phyloP scores from a whole-genome alignment of 2,329 filamentous ascomycete genomes.

The Zymoseptoria crescenta region DNA sequence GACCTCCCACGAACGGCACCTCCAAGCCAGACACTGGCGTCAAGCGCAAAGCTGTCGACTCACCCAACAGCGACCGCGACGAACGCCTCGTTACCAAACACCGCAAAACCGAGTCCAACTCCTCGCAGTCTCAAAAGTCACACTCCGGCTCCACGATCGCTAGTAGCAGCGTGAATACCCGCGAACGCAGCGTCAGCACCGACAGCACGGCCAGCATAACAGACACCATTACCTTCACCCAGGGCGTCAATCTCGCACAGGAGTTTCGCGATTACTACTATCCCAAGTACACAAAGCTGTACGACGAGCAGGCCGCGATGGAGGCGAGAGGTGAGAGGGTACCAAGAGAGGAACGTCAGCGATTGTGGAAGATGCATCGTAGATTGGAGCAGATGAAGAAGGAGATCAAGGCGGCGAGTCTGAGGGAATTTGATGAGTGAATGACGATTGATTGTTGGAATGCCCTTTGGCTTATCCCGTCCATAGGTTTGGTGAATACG shows the following conservation, averaged over 20 bases:
- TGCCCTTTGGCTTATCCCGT: not conserved
- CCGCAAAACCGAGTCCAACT: constrained; percentile 28
- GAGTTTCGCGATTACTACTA: constrained; percentile 51
- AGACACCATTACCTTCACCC: constrained; percentile 31
- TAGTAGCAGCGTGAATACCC: constrained; percentile 13
- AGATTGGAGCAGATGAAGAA: constrained; percentile 50
- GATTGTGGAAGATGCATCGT: constrained; percentile 47
- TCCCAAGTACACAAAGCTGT: constrained; percentile 49
- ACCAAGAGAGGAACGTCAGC: constrained; percentile 40
- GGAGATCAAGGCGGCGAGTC: constrained; percentile 41
- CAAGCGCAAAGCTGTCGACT: constrained; percentile 41
- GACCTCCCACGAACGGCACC: constrained; percentile 8
- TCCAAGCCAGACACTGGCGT: constrained; percentile 27
- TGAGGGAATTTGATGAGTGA: constrained; percentile 15
- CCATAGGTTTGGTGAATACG: not conserved
- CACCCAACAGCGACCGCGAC: constrained; percentile 22
- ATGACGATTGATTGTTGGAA: constrained; percentile 1
- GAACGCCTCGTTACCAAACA: constrained; percentile 20
- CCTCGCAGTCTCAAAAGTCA: constrained; percentile 24
- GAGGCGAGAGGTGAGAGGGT: constrained; percentile 25
- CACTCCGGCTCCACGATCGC: constrained; percentile 17
- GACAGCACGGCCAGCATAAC: constrained; percentile 19
- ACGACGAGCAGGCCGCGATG: constrained; percentile 40
- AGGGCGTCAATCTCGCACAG: constrained; percentile 40
- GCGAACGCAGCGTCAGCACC: constrained; percentile 16